These are phyloP conservation scores for Parasitella parasitica DNA, from an alignment of 371 early-diverging fungal genomes.

Conservation along the genomic window DNA sequence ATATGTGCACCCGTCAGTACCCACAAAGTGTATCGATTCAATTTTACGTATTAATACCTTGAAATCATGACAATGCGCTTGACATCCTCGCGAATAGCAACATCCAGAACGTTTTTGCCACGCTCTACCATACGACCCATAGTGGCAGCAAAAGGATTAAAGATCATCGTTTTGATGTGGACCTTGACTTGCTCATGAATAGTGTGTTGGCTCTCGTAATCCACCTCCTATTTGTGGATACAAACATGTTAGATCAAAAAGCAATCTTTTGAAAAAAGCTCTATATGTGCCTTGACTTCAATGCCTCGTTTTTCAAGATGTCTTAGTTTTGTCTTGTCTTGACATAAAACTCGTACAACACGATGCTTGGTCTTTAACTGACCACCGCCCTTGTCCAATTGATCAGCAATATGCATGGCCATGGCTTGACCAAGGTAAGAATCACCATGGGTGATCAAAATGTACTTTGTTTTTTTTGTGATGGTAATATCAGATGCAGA, in stretches of 20 bases:
- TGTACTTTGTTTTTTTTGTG: conserved; percentile 12
- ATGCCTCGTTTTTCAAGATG: conserved; percentile 13
- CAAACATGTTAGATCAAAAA: background rate
- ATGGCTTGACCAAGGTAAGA: conserved; percentile 11
- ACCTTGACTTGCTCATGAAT: conserved; percentile 4
- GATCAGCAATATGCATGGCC: conserved; percentile 15
- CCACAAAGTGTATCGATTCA: no score
- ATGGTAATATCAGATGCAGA: background rate
- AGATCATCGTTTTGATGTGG: conserved; percentile 6
- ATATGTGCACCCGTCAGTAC: no score
- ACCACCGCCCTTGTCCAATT: background rate
- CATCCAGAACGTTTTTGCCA: conserved; percentile 7
- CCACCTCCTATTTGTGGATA: conserved; percentile 3
- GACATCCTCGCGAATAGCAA: conserved; percentile 4
- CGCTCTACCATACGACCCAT: background rate
- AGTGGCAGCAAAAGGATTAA: background rate
- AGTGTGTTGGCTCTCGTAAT: conserved; percentile 10
- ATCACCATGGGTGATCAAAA: conserved; percentile 18
- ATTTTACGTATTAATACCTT: no score
- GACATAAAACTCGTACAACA: conserved; percentile 11
- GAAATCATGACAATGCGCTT: conserved; percentile 17
- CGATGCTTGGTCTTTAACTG: conserved; percentile 2
- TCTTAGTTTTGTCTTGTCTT: background rate
- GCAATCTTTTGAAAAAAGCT: background rate
- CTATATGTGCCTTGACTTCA: conserved; percentile 10